These are phyloP conservation scores for Entonaema liquescens DNA, from an alignment of 495 filamentous ascomycete species.

Conservation along the genomic window DNA sequence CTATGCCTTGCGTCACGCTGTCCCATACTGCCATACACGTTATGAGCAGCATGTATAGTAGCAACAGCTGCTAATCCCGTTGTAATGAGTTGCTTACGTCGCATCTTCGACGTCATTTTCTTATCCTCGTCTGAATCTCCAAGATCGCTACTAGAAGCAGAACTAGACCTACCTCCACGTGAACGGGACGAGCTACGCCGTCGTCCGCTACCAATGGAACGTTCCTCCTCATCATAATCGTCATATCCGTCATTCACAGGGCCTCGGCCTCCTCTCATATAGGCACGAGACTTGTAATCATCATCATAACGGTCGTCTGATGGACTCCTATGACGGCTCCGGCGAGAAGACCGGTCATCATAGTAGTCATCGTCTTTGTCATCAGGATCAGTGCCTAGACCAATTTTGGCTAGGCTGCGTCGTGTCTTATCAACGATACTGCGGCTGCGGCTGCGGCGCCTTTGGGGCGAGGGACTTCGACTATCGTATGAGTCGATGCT, in stretches of 20 bases:
- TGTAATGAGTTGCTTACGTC: slow-evolving; percentile 83
- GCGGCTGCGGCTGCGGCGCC: slow-evolving; percentile 59
- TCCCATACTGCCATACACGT: slow-evolving; percentile 78
- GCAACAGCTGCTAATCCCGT: slow-evolving; percentile 86
- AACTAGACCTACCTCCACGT: slow-evolving; percentile 53
- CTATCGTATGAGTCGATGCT: slow-evolving; percentile 62
- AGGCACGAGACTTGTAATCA: slow-evolving; percentile 60
- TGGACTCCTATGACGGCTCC: slow-evolving; percentile 45
- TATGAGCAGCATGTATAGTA: slow-evolving; percentile 87
- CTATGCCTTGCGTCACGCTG: slow-evolving; percentile 74
- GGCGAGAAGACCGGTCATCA: slow-evolving; percentile 43
- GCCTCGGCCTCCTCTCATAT: slow-evolving; percentile 56
- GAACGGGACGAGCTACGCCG: slow-evolving; percentile 47
- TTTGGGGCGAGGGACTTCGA: slow-evolving; percentile 50
- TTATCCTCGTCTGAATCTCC: slow-evolving; percentile 82
- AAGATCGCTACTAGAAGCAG: slow-evolving; percentile 67
- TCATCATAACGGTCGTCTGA: slow-evolving; percentile 58
- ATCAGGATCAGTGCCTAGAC: slow-evolving; percentile 56
- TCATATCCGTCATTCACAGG: slow-evolving; percentile 41
- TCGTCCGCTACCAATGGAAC: slow-evolving; percentile 51
- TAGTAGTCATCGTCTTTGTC: slow-evolving; percentile 52
- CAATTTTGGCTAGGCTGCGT: slow-evolving; percentile 56
- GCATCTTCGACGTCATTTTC: slow-evolving; percentile 76
- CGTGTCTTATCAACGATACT: slow-evolving; percentile 58
- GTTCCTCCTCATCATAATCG: slow-evolving; percentile 63